Percentiles rank a stretch among this genome's conserved stretches.
These are phyloP conservation scores for Starmerella vitae DNA, from an alignment of 805 yeast genomes.

Conservation along the genomic window DNA sequence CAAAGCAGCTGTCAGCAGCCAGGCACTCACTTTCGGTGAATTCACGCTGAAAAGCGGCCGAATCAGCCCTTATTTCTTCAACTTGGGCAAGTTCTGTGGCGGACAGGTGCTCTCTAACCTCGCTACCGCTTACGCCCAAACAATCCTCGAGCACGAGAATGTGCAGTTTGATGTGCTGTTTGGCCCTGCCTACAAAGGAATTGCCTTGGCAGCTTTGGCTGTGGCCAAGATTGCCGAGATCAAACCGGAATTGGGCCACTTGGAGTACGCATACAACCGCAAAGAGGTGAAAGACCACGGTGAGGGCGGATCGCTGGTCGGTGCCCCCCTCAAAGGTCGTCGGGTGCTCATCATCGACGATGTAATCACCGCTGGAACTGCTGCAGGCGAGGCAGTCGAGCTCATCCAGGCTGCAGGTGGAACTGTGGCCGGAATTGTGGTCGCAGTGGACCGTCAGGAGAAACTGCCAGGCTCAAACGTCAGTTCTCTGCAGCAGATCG, in stretches of 20 bases:
- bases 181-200: constrained; percentile 98
- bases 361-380: constrained; percentile 97
- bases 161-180: constrained; percentile 79
- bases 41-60: constrained; percentile 90
- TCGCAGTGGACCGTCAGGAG: constrained; percentile 94
- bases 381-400: constrained; percentile 83
- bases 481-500: constrained; percentile 73
- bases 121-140: constrained; percentile 78
- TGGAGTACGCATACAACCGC: constrained; percentile 89
- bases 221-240: constrained; percentile 85
- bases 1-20: constrained; percentile 64
- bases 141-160: constrained; percentile 69
- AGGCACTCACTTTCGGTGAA: constrained; percentile 75
- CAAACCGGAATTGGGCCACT: constrained; percentile 48
- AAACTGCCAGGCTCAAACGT: constrained; percentile 49
- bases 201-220: constrained; percentile 86
- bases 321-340: constrained; percentile 58
- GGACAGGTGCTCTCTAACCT: constrained; percentile 66
- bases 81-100: constrained; percentile 76
- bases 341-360: constrained; percentile 81
- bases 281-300: constrained; percentile 87
- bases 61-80: constrained; percentile 89
- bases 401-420: constrained; percentile 64
- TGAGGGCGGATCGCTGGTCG: constrained; percentile 93
- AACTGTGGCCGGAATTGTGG: constrained; percentile 63